Evolutionary conservation across 2,329 filamentous ascomycete species (phyloP).

Genomic region (Xylariaceae sp.): DNA sequence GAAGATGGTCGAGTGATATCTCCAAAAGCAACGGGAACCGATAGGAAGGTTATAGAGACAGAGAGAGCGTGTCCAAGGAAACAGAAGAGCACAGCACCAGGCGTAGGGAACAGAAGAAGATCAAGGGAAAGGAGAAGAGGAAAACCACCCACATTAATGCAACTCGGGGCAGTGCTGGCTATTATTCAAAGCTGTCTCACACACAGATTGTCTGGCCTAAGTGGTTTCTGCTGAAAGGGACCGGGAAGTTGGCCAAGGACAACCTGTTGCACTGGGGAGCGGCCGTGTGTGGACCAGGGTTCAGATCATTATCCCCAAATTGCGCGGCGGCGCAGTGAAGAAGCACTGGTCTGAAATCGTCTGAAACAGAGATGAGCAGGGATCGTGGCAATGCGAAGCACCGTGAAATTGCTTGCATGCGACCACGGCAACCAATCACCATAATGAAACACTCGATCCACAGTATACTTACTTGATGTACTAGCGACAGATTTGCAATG

Average conservation of each 20-base stretch:
- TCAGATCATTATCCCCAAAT: too few relatives aligned
- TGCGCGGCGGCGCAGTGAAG: neutral
- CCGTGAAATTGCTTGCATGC: neutral
- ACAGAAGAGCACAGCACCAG: slow-evolving; percentile 20
- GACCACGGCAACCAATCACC: neutral
- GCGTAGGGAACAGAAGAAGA: slow-evolving; percentile 9
- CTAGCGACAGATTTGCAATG: too few relatives aligned
- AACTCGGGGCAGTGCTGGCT: slow-evolving; percentile 12
- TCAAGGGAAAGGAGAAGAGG: neutral
- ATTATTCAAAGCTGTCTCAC: slow-evolving; percentile 5
- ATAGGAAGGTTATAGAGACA: neutral
- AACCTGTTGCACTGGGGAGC: too few relatives aligned
- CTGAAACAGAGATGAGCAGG: slow-evolving; percentile 32
- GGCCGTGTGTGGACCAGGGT: too few relatives aligned
- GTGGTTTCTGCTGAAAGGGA: slow-evolving; percentile 2
- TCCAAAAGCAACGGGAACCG: slow-evolving; percentile 4
- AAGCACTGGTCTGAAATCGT: slow-evolving; percentile 26
- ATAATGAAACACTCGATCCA: neutral
- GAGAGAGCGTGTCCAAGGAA: slow-evolving; percentile 18
- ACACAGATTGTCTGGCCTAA: slow-evolving; percentile 10
- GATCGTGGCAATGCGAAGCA: slow-evolving; percentile 10
- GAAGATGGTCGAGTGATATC: slow-evolving; percentile 4
- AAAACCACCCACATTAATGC: slow-evolving; percentile 15
- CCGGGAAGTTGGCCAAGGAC: slow-evolving; percentile 1
- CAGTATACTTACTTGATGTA: too few relatives aligned